A percentile compares a stretch with the other conserved stretches of the same genome.
Conservation (phyloP, 441 rosid species). For the Arabidopsis hybrid region DNA sequence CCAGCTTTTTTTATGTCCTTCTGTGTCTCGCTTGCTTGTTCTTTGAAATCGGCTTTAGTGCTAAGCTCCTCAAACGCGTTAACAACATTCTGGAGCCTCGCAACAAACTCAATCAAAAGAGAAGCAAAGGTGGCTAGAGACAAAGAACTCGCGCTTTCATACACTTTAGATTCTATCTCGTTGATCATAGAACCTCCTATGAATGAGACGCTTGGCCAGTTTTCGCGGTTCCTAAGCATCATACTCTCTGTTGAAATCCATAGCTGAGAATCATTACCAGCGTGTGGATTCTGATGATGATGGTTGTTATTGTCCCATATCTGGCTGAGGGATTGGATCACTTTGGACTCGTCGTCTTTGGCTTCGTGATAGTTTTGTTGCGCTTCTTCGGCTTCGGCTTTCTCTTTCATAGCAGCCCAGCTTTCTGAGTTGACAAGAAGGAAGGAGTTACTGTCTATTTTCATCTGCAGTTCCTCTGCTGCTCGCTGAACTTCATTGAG, state of each 20-base stretch:
- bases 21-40: slow-evolving; percentile 37
- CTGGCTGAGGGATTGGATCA: slow-evolving; percentile 65
- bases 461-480: slow-evolving; percentile 79
- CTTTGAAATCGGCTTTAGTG: slow-evolving; percentile 64
- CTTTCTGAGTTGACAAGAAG: slow-evolving; percentile 79
- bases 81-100: slow-evolving; percentile 73
- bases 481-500: slow-evolving; percentile 74
- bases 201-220: slow-evolving; percentile 75
- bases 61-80: slow-evolving; percentile 64
- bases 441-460: slow-evolving; percentile 74
- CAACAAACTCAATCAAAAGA: slow-evolving; percentile 73
- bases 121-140: slow-evolving; percentile 72
- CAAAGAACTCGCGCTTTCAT: slow-evolving; percentile 74
- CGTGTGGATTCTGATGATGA: slow-evolving; percentile 41
- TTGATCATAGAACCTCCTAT: slow-evolving; percentile 43
- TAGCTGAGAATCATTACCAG: slow-evolving; percentile 43
- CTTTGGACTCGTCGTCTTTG: slow-evolving; percentile 54
- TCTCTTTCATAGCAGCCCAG: slow-evolving; percentile 62
- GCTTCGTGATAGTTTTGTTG: slow-evolving; percentile 50
- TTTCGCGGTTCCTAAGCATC: slow-evolving; percentile 43
- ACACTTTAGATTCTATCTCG: slow-evolving; percentile 61
- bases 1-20: slow-evolving; percentile 43
- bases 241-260: slow-evolving; percentile 51
- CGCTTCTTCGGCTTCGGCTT: slow-evolving; percentile 54
- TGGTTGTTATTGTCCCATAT: slow-evolving; percentile 48